A percentile compares a stretch with the other conserved stretches of the same genome.
Conservation (phyloP, 495 filamentous ascomycete species). For the Penicillium roqueforti region DNA sequence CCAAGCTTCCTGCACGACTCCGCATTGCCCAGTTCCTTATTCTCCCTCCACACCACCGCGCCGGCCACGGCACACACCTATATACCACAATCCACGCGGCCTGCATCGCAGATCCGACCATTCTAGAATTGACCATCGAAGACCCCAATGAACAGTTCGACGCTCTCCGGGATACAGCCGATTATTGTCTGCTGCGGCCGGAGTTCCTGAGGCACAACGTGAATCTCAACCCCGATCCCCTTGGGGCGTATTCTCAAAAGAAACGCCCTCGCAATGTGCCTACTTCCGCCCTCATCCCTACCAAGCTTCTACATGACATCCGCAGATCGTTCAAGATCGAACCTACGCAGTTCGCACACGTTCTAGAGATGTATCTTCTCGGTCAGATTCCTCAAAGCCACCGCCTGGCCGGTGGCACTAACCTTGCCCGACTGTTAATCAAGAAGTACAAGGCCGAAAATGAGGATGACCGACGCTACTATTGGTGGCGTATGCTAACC, state of each 20-base stretch:
- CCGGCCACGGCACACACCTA: constrained; percentile 73
- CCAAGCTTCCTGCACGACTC: constrained; percentile 60
- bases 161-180: constrained; percentile 78
- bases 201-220: constrained; percentile 43
- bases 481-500: constrained; percentile 76
- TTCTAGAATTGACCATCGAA: constrained; percentile 86
- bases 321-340: constrained; percentile 71
- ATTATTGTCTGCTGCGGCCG: constrained; percentile 61
- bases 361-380: constrained; percentile 87
- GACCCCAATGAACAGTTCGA: constrained; percentile 95
- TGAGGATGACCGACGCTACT: constrained; percentile 60
- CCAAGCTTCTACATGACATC: constrained; percentile 52
- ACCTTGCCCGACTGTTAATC: constrained; percentile 49
- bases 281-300: constrained; percentile 58
- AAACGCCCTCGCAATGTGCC: constrained; percentile 49
- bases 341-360: constrained; percentile 77
- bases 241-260: constrained; percentile 34
- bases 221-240: constrained; percentile 42
- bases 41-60: constrained; percentile 78
- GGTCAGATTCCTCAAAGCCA: constrained; percentile 62
- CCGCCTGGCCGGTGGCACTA: constrained; percentile 50
- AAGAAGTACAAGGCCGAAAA: constrained; percentile 50
- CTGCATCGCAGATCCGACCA: constrained; percentile 57
- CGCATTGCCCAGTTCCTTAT: constrained; percentile 94
- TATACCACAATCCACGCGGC: constrained; percentile 71